Evolutionary conservation across 202 grass and related monocot genomes (phyloP).

Genomic region (Zizania palustris): DNA sequence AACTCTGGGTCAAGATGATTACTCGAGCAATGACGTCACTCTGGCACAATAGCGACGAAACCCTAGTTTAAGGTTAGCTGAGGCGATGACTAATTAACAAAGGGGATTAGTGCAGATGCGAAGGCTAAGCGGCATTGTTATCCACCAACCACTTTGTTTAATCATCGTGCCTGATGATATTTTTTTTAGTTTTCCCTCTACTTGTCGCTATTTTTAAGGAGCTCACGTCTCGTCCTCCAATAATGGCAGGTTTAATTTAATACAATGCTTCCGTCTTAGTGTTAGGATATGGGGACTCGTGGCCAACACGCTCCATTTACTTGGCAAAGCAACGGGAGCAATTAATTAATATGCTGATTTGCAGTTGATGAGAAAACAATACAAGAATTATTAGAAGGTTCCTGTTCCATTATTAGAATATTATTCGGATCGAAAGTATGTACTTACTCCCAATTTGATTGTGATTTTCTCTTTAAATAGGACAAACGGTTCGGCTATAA

Average conservation of each 20-base stretch:
- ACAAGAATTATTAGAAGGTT: not conserved
- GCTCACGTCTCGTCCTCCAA: not conserved
- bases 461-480: too few relatives aligned
- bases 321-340: not conserved
- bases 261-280: not conserved
- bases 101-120: not conserved
- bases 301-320: conserved; percentile 22
- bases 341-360: not conserved
- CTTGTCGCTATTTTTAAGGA: conserved; percentile 13
- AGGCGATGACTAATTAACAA: not conserved
- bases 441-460: too few relatives aligned
- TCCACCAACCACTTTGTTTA: not conserved
- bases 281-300: conserved; percentile 26
- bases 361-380: not conserved
- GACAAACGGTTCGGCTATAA: too few relatives aligned
- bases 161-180: not conserved
- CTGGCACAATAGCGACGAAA: not conserved
- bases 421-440: too few relatives aligned
- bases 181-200: too few relatives aligned
- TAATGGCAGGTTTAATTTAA: not conserved
- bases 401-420: too few relatives aligned
- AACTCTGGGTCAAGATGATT: not conserved
- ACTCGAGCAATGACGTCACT: conserved; percentile 32
- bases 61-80: not conserved
- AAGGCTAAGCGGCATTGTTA: not conserved